phyloP scores from a whole-genome alignment of 2,329 filamentous ascomycete genomes.

The Cladobotryum protrusum region DNA sequence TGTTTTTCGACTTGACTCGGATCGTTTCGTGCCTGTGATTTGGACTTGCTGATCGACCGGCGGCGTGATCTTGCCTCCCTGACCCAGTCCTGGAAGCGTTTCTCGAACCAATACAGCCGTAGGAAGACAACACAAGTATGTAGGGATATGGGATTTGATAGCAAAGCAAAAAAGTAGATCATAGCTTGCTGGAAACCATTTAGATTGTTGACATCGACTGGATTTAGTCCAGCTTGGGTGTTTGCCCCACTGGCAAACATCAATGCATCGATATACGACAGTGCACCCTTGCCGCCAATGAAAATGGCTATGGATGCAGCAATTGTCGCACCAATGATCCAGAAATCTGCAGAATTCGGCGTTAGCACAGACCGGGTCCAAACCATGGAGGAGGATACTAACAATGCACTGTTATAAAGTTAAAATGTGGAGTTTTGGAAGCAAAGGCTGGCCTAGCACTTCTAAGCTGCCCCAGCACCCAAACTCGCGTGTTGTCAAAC shows the following conservation, averaged over 20 bases:
- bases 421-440: slow-evolving; percentile 61
- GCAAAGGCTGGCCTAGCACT: slow-evolving; percentile 51
- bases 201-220: slow-evolving; percentile 60
- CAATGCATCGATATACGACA: slow-evolving; percentile 80
- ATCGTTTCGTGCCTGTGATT: slow-evolving; percentile 44
- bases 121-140: slow-evolving; percentile 85
- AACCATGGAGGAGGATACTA: slow-evolving; percentile 27
- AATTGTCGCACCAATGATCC: slow-evolving; percentile 69
- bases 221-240: slow-evolving; percentile 91
- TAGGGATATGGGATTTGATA: slow-evolving; percentile 78
- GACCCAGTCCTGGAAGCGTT: slow-evolving; percentile 81
- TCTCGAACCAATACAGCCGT: slow-evolving; percentile 96
- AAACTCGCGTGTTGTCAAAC: slow-evolving; percentile 28
- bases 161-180: slow-evolving; percentile 63
- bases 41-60: slow-evolving; percentile 55
- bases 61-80: slow-evolving; percentile 63
- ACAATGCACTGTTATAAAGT: slow-evolving; percentile 80
- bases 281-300: slow-evolving; percentile 46
- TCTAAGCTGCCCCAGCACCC: slow-evolving; percentile 38
- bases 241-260: slow-evolving; percentile 81
- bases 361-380: slow-evolving; percentile 14
- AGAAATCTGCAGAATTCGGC: slow-evolving; percentile 53
- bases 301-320: slow-evolving; percentile 74
- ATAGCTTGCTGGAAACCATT: slow-evolving; percentile 69
- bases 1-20: slow-evolving; percentile 50